Base-by-base conservation (phyloP, 805 yeast genomes). In the Novakomyces olei region DNA sequence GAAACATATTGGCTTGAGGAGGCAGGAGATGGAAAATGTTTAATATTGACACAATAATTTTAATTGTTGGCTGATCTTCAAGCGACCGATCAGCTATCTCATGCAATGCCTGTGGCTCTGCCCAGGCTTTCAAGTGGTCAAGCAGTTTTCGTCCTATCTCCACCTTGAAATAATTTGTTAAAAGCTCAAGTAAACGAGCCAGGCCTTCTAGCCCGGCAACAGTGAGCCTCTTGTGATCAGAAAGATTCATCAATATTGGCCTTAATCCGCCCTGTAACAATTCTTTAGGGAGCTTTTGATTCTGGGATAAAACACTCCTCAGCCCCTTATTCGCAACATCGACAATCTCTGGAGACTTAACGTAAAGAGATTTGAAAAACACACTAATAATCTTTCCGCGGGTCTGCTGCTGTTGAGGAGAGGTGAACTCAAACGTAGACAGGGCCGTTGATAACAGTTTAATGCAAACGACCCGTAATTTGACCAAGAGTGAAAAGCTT, bases 101-200 rank as follows among this genome's bases (percentile, higher is more conserved):
- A 35, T 80, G 70, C 26, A 91, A 51, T 1, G 77, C 67, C 19
- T 67, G 66, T 2, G 88, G 79, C 44, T 78, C 83, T 0, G 95
- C 92, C 92, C 94, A 83, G 0, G 95, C 93, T 66, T 73, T 75
- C 41, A 88, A 59, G 52, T 88, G 98, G 47, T 88, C 96, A 20
- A 91, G 61, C 33, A 88, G 55, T 45, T 88, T 88, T 32, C 81
- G 66, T 20, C 99, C 99, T 41, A 88, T 85, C 50, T 88, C 99
- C 14, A 91, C 95, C 49, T 91, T 76, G 61, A 88, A 88, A 46
- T 88, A 85, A 3, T 91, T 79, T 23, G 85, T 81, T 41, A 88
- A 58, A 15, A 91, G 58, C 46, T 85, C 94, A 27, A 88, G 59
- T 20, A 88, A 59, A 28, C 91, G 60, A 0, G 95, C 91, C 15